These are phyloP conservation scores for Wallacemonas sp. DNA, from an alignment of 208 protist species.

Conservation along the genomic window DNA sequence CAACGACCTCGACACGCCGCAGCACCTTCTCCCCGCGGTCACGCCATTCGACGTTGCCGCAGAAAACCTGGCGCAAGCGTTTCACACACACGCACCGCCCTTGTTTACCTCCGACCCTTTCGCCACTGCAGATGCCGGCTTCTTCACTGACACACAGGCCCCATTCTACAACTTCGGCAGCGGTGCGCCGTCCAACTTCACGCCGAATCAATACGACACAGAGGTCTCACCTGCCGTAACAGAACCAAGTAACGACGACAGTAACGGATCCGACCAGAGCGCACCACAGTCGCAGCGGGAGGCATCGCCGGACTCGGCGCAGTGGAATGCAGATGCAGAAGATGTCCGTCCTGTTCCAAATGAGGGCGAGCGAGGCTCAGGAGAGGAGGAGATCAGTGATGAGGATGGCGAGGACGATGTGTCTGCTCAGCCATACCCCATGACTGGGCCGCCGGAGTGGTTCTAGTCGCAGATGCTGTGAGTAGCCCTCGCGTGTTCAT, in stretches of 20 bases:
- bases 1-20: not conserved
- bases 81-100: too few relatives aligned
- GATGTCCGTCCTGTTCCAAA: not conserved
- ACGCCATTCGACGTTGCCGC: not conserved
- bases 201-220: too few relatives aligned
- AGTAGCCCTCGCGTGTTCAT: too few relatives aligned
- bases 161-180: not conserved
- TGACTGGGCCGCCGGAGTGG: constrained; percentile 9
- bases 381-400: not conserved
- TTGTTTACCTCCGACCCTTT: too few relatives aligned
- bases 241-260: not conserved
- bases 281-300: not conserved
- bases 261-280: not conserved
- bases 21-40: not conserved
- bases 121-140: too few relatives aligned
- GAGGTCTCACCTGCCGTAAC: not conserved
- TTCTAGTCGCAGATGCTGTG: too few relatives aligned
- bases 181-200: not conserved
- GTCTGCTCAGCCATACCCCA: not conserved
- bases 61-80: not conserved
- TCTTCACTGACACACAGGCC: too few relatives aligned
- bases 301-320: not conserved
- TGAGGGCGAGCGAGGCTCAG: not conserved
- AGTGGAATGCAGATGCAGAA: not conserved
- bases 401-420: not conserved